A percentile compares a stretch with the other conserved stretches of the same genome.
These are phyloP conservation scores for Ordospora colligata DNA, from an alignment of 371 early-diverging fungal species.

Conservation along the genomic window DNA sequence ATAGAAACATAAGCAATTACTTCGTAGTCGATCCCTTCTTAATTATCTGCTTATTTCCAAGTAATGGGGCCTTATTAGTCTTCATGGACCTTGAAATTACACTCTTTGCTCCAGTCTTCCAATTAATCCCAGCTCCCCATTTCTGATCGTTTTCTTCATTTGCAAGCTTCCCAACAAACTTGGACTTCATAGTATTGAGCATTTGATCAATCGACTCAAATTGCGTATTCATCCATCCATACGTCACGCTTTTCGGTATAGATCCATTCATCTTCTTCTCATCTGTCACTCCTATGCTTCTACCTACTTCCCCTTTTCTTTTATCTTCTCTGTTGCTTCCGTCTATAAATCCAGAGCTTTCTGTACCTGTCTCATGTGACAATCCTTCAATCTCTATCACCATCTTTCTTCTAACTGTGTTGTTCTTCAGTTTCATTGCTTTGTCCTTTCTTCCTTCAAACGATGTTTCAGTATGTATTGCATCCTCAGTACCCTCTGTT, in stretches of 20 bases:
- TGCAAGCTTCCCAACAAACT: neutral
- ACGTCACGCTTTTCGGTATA: neutral
- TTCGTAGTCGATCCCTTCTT: neutral
- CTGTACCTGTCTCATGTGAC: neutral
- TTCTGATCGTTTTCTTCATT: neutral
- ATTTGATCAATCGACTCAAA: neutral
- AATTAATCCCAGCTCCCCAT: neutral
- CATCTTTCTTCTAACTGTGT: neutral
- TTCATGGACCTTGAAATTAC: neutral
- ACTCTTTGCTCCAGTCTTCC: neutral
- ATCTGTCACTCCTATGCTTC: neutral
- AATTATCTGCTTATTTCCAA: too few species aligned
- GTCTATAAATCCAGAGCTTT: too few species aligned
- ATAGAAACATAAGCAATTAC: neutral
- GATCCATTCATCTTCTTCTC: neutral
- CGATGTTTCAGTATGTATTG: too few species aligned
- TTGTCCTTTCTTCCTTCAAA: too few species aligned
- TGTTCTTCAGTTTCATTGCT: neutral
- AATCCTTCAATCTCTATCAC: neutral
- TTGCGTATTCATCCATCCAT: constrained; percentile 6
- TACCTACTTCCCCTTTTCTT: neutral
- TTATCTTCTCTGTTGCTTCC: neutral
- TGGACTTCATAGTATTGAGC: neutral
- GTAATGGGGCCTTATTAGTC: neutral
- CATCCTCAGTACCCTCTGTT: neutral